Evolutionary conservation across 2,329 filamentous ascomycete species (phyloP), one percentile per base, ranked within the genome.

Genomic region (Penicillium corylophilum): DNA sequence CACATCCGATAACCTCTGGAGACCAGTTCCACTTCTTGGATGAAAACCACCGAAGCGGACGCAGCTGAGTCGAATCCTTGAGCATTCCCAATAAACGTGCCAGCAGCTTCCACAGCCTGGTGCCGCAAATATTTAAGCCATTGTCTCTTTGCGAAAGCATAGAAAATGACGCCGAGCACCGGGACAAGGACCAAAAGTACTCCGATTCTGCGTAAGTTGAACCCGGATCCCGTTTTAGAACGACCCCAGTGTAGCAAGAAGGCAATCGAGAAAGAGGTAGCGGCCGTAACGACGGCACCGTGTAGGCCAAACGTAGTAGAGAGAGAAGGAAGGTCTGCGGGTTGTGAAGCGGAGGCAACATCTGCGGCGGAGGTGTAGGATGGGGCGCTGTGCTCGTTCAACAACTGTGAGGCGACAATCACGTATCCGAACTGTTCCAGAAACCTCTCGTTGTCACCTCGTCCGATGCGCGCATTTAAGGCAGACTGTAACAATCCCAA

Each of bases 1-100:
- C 73, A 90, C 85, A 96, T 79, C 73, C 89, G 82, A 71, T 95
- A 96, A 20, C 92, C 92, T 61, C 92, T 84, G 26, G 92, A 95
- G 23, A 96, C 91, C 28, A 96, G 80, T 74, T 96, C 92, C n/a
- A 96, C 91, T 73, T 96, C 92, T 70, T 96, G 92, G 56, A 96
- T 87, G 54, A 96, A 81, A 33, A 88, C 85, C 49, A 96, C 78
- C 2, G 89, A 88, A 28, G 89, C 87, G 35, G 86, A 85, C 36
- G 83, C 85, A 20, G 87, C 86, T 36, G 86, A 83, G 71, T 96
- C 91, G 62, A 95, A 90, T 44, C 86, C 84, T 66, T 95, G 90
- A 35, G 90, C 85, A 64, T 84, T 86, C 42, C 82, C 78, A 41
- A 94, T 85, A 58, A 95, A 84, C 0, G 78, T 74, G 10, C 83